Evolutionary conservation across 257 asterid species (phyloP).

Genomic region (Nicotiana attenuata): DNA sequence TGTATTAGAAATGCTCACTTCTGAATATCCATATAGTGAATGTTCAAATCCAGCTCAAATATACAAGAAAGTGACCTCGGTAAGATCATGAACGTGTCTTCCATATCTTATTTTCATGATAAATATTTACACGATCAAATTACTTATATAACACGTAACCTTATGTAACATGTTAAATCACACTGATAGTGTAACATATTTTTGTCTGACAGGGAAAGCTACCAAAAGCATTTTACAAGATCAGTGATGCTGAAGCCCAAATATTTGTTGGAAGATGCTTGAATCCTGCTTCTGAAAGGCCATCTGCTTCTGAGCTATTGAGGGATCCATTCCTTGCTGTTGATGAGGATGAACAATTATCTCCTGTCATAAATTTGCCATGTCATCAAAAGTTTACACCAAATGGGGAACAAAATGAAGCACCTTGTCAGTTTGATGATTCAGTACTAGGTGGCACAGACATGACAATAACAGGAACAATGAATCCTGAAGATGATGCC

Average conservation of each 20-base stretch:
- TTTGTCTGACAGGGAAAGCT: conserved; percentile 52
- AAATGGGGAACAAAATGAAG: neutral
- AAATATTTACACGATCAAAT: neutral
- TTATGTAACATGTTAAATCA: neutral
- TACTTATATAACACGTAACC: neutral
- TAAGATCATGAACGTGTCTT: conserved; percentile 18
- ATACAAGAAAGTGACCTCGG: conserved; percentile 88
- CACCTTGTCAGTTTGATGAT: neutral
- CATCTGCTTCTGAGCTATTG: conserved; percentile 60
- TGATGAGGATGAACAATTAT: conserved; percentile 33
- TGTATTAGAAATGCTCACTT: conserved; percentile 72
- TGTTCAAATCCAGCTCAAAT: conserved; percentile 88
- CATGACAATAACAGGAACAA: conserved; percentile 65
- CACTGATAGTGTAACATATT: neutral
- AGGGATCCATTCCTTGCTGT: conserved; percentile 56
- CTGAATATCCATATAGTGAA: conserved; percentile 73
- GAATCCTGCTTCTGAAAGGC: conserved; percentile 49
- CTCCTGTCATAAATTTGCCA: conserved; percentile 17
- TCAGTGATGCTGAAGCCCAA: conserved; percentile 56
- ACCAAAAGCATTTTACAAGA: conserved; percentile 46
- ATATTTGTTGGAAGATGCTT: conserved; percentile 69
- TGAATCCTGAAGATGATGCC: conserved; percentile 57
- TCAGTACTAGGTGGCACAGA: conserved; percentile 25
- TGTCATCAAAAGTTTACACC: conserved; percentile 12
- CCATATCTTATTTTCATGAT: neutral